Conservation (phyloP, 1,284 basidiomycete genomes). For the Ceratobasidium sp. region DNA sequence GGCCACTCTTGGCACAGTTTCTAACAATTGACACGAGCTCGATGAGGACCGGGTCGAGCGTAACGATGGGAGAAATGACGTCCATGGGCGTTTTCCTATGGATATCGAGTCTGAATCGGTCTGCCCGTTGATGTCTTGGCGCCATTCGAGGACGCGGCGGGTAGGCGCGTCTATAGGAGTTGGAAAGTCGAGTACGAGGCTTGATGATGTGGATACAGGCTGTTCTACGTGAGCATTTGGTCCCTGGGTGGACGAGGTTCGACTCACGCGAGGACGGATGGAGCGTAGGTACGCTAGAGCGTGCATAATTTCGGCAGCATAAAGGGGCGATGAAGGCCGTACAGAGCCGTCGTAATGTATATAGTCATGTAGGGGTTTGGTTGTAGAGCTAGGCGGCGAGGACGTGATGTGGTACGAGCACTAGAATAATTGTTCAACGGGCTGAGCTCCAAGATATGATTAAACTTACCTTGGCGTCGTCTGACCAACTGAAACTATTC, state of each 20-base stretch:
- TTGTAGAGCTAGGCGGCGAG: neutral
- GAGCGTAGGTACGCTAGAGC: neutral
- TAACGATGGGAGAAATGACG: constrained; percentile 15
- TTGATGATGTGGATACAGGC: neutral
- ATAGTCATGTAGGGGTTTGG: too few relatives aligned
- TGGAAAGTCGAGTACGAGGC: neutral
- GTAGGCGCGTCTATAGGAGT: neutral
- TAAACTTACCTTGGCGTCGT: neutral
- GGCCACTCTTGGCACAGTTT: too few relatives aligned
- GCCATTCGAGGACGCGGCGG: constrained; percentile 9
- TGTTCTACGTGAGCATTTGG: too few relatives aligned
- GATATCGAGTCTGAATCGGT: neutral
- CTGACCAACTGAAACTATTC: too few relatives aligned
- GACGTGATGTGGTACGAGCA: neutral
- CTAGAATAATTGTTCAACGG: neutral
- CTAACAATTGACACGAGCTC: too few relatives aligned
- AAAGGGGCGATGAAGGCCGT: too few relatives aligned
- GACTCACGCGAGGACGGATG: neutral
- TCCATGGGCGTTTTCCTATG: neutral
- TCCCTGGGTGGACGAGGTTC: too few relatives aligned
- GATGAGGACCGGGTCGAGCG: neutral
- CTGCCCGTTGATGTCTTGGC: neutral
- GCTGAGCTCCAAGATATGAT: neutral
- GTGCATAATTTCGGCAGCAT: neutral
- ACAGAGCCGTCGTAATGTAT: too few relatives aligned